Percentiles rank a stretch among this genome's conserved stretches.
These are phyloP conservation scores for Logfia minima DNA, from an alignment of 129 eudicot species.

Conservation along the genomic window DNA sequence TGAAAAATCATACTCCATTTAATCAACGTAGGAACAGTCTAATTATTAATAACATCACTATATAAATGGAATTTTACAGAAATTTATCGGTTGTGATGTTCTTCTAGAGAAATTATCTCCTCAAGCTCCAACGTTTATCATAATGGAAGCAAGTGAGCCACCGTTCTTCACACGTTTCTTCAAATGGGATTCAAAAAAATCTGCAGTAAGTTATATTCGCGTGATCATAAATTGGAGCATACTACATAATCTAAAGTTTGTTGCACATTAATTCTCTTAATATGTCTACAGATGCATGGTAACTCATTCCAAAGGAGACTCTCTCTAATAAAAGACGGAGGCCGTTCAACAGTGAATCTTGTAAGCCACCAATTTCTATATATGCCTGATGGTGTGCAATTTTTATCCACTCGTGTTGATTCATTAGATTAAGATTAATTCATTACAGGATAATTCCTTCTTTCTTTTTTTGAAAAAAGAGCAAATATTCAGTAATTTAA, in stretches of 20 bases:
- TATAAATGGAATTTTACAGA: constrained; percentile 19
- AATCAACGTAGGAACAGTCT: neutral
- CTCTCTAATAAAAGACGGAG: constrained; percentile 66
- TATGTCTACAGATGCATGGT: constrained; percentile 73
- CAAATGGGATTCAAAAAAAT: constrained; percentile 73
- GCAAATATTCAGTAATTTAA: neutral
- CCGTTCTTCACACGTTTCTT: constrained; percentile 89
- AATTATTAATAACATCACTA: neutral
- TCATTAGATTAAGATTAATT: neutral
- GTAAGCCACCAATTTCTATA: constrained; percentile 28
- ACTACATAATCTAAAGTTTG: neutral
- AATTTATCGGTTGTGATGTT: constrained; percentile 43
- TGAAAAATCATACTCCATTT: neutral
- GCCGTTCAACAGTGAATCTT: constrained; percentile 42
- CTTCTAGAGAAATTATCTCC: constrained; percentile 59
- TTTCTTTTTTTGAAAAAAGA: neutral
- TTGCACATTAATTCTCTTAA: neutral
- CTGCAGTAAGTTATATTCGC: constrained; percentile 46
- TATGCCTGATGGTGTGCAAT: neutral
- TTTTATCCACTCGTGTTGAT: neutral
- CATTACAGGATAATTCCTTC: neutral
- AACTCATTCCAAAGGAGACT: constrained; percentile 83
- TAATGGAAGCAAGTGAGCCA: constrained; percentile 86
- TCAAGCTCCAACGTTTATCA: constrained; percentile 59
- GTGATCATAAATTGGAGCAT: neutral